phyloP scores from a whole-genome alignment of 306 rosid genomes.

The Malus orientalis region DNA sequence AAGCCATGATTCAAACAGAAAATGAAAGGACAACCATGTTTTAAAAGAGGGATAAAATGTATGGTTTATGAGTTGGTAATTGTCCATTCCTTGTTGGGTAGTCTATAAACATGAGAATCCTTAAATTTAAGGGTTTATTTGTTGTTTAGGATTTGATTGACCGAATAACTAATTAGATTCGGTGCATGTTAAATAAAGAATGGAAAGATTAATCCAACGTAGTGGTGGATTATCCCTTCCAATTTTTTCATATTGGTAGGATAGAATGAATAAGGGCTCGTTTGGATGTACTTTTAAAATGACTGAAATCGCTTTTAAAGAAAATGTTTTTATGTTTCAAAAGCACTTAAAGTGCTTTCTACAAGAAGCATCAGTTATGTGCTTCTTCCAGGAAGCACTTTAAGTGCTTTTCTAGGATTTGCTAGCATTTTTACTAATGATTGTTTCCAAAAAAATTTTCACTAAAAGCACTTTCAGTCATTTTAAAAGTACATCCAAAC shows the following conservation, averaged over 20 bases:
- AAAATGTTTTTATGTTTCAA: no score
- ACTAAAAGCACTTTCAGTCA: no score
- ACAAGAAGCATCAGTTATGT: no score
- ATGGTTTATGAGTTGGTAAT: not conserved
- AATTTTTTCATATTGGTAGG: not conserved
- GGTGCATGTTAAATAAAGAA: not conserved
- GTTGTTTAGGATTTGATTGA: not conserved
- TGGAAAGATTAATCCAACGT: not conserved
- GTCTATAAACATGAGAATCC: not conserved
- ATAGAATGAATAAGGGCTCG: no score
- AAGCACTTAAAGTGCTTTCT: no score
- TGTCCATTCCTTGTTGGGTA: not conserved
- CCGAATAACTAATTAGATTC: not conserved
- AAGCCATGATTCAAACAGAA: not conserved
- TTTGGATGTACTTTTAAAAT: no score
- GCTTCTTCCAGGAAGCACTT: no score
- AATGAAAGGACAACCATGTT: not conserved
- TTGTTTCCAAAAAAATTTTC: no score
- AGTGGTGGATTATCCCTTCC: not conserved
- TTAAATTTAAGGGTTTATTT: not conserved
- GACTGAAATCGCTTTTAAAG: no score
- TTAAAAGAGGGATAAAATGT: not conserved
- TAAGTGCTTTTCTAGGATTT: no score
- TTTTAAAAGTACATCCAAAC: no score
- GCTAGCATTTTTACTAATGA: no score